These are phyloP conservation scores for Auriculariales sp. DNA, from an alignment of 768 basidiomycete genomes.

Conservation along the genomic window DNA sequence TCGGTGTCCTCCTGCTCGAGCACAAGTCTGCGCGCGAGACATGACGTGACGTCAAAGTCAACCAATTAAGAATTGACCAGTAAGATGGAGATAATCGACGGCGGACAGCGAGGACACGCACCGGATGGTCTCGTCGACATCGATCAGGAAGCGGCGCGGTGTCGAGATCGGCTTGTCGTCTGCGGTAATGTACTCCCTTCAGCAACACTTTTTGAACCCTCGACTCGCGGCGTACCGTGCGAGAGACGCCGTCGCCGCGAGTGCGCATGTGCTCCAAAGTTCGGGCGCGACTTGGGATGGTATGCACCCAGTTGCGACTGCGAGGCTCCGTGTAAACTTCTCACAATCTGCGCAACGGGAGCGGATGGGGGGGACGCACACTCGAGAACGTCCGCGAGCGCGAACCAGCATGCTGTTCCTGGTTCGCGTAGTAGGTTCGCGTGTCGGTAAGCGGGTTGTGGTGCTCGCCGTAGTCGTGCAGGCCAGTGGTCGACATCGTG, in stretches of 20 bases:
- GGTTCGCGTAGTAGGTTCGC: slow-evolving; percentile 68
- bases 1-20: slow-evolving; percentile 98
- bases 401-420: slow-evolving; percentile 61
- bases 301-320: slow-evolving; percentile 64
- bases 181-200: slow-evolving; percentile 9
- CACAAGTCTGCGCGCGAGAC: slow-evolving; percentile 32
- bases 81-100: neutral
- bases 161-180: slow-evolving; percentile 68
- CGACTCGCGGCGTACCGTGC: slow-evolving; percentile 35
- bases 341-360: no score
- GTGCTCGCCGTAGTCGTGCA: slow-evolving; percentile 36
- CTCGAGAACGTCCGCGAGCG: slow-evolving; percentile 81
- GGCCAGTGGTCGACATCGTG: no score
- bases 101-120: neutral
- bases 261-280: slow-evolving; percentile 68
- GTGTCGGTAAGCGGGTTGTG: slow-evolving; percentile 36
- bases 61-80: neutral
- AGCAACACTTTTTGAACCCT: neutral
- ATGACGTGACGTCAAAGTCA: no score
- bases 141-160: slow-evolving; percentile 85
- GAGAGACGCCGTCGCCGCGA: slow-evolving; percentile 66
- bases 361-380: slow-evolving; percentile 40
- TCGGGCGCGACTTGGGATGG: slow-evolving; percentile 52
- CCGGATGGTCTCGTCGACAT: slow-evolving; percentile 95
- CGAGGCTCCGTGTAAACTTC: slow-evolving; percentile 1